Evolutionary conservation across 495 filamentous ascomycete species (phyloP), one percentile per base, ranked within the genome.

Genomic region (Glonium stellatum): DNA sequence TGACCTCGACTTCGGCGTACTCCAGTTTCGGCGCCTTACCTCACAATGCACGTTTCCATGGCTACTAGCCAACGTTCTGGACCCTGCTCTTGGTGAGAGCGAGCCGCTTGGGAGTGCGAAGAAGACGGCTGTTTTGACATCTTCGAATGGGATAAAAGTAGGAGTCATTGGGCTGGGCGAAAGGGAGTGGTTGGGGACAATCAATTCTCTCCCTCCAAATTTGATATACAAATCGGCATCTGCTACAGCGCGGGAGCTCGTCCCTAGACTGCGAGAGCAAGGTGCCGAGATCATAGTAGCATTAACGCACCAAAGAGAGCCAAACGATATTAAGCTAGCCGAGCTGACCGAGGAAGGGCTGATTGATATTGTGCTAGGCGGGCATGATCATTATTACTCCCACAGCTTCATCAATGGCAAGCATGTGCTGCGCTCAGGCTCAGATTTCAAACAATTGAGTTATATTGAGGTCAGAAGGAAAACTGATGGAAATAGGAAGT

Each of bases 1-100:
- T 71, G 91, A 96, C 69, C 83, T 96, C 39, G 91, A 96, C 71
- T 96, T 96, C 67, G 91, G 91, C n/a, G 86, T 92, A 19, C 71
- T 76, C 10, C 90, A 95, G 68, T 88, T 89, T 69, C 80, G 79
- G 21, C 78, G 92, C 69, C 73, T 96, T 19, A 79, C 83, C 8
- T 76, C 77, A 5, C 83, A 88, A 67, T 93, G 89, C 76, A 77
- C 77, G 19, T 96, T 96, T 60, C 91, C 91, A 1, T 96, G 91
- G 91, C 81, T 96, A 1, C 76, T 93, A 15, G 89, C 89, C 53
- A 95, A 96, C 68, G 82, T 92, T 5, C 72, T 90, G 9, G 90
- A 92, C 73, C 88, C 88, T 0, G 88, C 85, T 0, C 71, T 92
- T 3, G 89, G 88, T 37, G 79, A 84, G 0, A 75, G 76, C 55